phyloP scores from a whole-genome alignment of 495 filamentous ascomycete genomes.

The Tuber indicum region DNA sequence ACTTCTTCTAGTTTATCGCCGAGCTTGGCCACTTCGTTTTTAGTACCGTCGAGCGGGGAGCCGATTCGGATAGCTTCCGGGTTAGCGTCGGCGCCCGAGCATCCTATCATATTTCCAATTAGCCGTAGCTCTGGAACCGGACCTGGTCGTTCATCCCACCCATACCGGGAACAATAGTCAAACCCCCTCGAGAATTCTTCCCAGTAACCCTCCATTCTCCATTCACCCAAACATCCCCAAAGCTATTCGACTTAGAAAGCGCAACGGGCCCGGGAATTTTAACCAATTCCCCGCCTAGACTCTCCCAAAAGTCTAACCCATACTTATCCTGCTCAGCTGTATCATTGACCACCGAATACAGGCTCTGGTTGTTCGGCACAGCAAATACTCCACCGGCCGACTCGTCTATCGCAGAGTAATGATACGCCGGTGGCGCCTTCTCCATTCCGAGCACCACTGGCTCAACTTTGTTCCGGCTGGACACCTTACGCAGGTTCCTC shows the following conservation, averaged over 20 bases:
- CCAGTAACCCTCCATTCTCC: conserved; percentile 53
- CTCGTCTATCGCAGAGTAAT: conserved; percentile 51
- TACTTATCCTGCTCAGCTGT: conserved; percentile 50
- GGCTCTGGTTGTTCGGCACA: conserved; percentile 51
- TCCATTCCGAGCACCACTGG: conserved; percentile 53
- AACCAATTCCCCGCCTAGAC: conserved; percentile 54
- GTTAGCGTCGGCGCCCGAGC: conserved; percentile 49
- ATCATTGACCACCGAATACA: conserved; percentile 52
- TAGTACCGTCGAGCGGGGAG: conserved; percentile 53
- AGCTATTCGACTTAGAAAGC: conserved; percentile 51
- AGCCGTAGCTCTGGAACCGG: background rate
- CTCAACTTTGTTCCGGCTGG: conserved; percentile 46
- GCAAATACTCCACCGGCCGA: conserved; percentile 49
- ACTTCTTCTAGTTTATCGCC: conserved; percentile 54
- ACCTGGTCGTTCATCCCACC: background rate
- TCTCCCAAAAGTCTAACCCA: conserved; percentile 62
- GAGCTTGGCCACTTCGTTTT: conserved; percentile 52
- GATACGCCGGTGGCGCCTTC: conserved; percentile 49
- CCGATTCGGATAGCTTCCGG: conserved; percentile 58
- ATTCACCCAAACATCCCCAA: conserved; percentile 57
- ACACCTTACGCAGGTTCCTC: conserved; percentile 46
- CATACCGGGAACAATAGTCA: conserved; percentile 48
- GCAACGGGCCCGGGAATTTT: conserved; percentile 48
- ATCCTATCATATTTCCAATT: conserved; percentile 9
- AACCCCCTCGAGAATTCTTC: conserved; percentile 50